A percentile compares a stretch with the other conserved stretches of the same genome.
phyloP scores from a whole-genome alignment of 176 grass and related monocot species.

The Ampelocalamus luodianensis region DNA sequence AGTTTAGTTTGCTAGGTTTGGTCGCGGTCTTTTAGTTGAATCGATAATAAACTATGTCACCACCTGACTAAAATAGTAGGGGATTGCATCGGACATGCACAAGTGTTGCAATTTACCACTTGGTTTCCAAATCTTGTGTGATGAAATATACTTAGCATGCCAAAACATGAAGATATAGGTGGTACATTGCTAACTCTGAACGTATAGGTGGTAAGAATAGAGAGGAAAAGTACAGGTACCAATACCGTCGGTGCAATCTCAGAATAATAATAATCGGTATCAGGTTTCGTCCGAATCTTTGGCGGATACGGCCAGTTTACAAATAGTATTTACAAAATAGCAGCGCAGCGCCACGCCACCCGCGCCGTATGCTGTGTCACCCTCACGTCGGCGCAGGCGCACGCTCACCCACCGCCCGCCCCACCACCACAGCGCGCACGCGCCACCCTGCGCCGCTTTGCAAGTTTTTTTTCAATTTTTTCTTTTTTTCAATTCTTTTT shows the following conservation, averaged over 20 bases:
- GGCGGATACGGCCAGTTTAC: too few relatives aligned
- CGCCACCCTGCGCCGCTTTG: too few relatives aligned
- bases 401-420: too few relatives aligned
- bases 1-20: background rate
- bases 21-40: background rate
- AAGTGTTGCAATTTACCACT: background rate
- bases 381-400: too few relatives aligned
- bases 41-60: background rate
- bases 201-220: background rate
- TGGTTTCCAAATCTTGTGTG: background rate
- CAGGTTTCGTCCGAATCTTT: too few relatives aligned
- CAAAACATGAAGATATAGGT: background rate
- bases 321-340: too few relatives aligned
- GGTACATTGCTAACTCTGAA: background rate
- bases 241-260: background rate
- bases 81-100: too few relatives aligned
- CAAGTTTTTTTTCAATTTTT: too few relatives aligned
- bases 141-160: background rate
- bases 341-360: too few relatives aligned
- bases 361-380: too few relatives aligned
- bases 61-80: background rate
- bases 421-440: too few relatives aligned
- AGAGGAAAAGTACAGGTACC: background rate
- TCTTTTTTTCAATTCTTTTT: too few relatives aligned
- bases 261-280: background rate